Base-by-base conservation (phyloP, 2,329 filamentous ascomycete species). In the Epichloe hybrida region DNA sequence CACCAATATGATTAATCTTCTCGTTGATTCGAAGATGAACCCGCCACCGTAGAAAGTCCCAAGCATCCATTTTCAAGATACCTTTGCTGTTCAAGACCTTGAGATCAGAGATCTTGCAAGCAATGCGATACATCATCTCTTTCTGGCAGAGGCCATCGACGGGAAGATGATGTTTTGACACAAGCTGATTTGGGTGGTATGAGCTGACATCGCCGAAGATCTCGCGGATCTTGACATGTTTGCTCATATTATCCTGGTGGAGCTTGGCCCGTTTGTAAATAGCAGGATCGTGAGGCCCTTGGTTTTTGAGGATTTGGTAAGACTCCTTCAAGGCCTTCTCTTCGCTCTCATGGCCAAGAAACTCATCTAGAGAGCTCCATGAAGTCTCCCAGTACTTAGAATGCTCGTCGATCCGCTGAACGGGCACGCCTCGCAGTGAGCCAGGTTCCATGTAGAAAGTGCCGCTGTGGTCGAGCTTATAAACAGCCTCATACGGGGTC, bases 161-260 rank as follows among this genome's bases (percentile, higher is more conserved):
- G 0, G 66, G 66, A 0, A 70, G 53, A 40, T 66, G 61, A 8
- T 57, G 48, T 50, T 66, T 67, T 2, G 60, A 52, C 1, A 67
- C 57, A 0, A 70, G 50, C 40, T 69, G 67, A 41, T 70, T 70
- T 0, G 67, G 68, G 41, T 70, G 68, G 11, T 66, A 63, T 0
- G 40, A 39, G 2, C 58, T 56, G 1, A 54, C 48, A 0, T 52
- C 48, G 0, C 64, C 62, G 46, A 70, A 70, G 3, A 68, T 61
- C 21, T 67, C 58, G 3, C 61, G 55, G 21, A 67, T 66, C 37
- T 65, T 66, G 4, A 56, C 55, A 17, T 64, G 63, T 42, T 64
- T 68, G 38, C 58, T 62, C 20, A 65, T 61, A 6, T 64, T 67
- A 43, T 67, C 62, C 9, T 54, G 51, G 37, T 61, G 61, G 0